Conservation (phyloP, 345 rosid genomes). For the Ceriops decandra region DNA sequence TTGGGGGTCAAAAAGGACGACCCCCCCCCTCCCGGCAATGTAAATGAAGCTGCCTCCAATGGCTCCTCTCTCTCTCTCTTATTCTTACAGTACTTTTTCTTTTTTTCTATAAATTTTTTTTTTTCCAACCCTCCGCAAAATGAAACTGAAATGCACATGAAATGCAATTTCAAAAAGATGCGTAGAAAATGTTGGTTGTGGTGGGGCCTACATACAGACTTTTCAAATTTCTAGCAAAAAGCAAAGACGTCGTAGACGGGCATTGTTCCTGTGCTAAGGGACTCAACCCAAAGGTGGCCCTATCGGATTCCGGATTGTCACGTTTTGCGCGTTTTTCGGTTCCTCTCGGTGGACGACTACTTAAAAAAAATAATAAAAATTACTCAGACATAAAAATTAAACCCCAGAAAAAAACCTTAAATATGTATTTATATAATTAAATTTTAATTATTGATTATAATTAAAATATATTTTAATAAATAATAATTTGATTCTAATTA, state of each 20-base stretch:
- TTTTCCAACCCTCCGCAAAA: conserved; percentile 4
- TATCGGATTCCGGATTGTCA: conserved; percentile 40
- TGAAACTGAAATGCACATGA: conserved; percentile 21
- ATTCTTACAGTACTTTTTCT: not conserved
- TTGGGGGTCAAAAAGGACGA: conserved; percentile 30
- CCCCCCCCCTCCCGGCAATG: conserved; percentile 1
- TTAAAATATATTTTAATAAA: too few species aligned
- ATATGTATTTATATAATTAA: too few species aligned
- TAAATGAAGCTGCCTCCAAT: conserved; percentile 9
- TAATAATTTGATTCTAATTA: too few species aligned
- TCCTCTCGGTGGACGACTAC: conserved; percentile 37
- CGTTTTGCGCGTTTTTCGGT: conserved; percentile 48
- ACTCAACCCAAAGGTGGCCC: conserved; percentile 18
- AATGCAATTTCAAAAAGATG: conserved; percentile 15
- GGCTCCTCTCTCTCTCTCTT: conserved; percentile 17
- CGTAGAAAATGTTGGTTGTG: not conserved
- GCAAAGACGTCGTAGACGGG: conserved; percentile 24
- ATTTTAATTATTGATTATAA: too few species aligned
- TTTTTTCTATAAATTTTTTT: not conserved
- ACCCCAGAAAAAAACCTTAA: too few species aligned
- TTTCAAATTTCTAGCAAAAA: conserved; percentile 18
- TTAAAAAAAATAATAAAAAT: not conserved
- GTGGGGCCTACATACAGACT: conserved; percentile 16
- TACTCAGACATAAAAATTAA: not conserved
- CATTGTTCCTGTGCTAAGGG: conserved; percentile 3